Evolutionary conservation across 2,329 filamentous ascomycete species (phyloP).

Genomic region (Chrysoporthe puriensis): DNA sequence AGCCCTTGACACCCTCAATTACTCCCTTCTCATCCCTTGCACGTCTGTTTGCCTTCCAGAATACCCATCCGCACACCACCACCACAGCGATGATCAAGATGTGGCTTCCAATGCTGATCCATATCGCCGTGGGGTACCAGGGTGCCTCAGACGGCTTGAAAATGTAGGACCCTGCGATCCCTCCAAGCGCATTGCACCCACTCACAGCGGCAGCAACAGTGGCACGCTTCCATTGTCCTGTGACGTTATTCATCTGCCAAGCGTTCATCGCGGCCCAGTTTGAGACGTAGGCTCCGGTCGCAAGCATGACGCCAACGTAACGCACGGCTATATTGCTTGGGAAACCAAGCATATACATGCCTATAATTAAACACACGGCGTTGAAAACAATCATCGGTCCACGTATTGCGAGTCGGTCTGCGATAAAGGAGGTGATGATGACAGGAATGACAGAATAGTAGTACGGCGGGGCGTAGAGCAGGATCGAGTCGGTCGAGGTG

Average conservation of each 20-base stretch:
- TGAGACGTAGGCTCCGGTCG: conserved; percentile 68
- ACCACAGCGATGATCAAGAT: conserved; percentile 26
- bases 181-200: conserved; percentile 29
- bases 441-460: conserved; percentile 69
- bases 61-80: conserved; percentile 15
- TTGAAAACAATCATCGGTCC: conserved; percentile 70
- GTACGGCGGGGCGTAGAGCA: conserved; percentile 69
- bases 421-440: conserved; percentile 63
- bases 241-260: conserved; percentile 66
- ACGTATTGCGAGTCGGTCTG: conserved; percentile 63
- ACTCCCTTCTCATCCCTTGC: conserved; percentile 17
- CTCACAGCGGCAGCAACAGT: conserved; percentile 27
- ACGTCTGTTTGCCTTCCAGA: conserved; percentile 26
- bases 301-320: conserved; percentile 67
- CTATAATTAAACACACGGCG: conserved; percentile 61
- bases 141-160: conserved; percentile 23
- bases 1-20: conserved; percentile 28
- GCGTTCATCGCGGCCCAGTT: conserved; percentile 71
- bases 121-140: conserved; percentile 27
- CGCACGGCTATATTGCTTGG: conserved; percentile 60
- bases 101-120: conserved; percentile 28
- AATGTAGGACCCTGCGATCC: conserved; percentile 29
- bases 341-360: conserved; percentile 69
- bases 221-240: conserved; percentile 29
- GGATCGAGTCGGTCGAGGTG: conserved; percentile 54